Conservation (phyloP, 345 rosid genomes). For the Rhodomyrtus tomentosa region DNA sequence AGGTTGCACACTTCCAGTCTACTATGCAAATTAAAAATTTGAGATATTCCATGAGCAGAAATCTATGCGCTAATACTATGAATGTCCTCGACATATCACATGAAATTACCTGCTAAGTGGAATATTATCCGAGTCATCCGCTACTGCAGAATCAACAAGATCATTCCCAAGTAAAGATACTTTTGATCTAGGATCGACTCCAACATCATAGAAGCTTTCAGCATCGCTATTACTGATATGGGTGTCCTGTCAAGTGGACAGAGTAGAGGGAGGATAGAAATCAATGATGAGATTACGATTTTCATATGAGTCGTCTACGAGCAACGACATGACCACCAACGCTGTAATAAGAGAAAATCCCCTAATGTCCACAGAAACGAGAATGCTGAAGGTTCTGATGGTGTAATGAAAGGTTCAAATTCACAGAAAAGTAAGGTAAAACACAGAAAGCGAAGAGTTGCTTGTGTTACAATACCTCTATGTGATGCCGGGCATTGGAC, state of each 20-base stretch:
- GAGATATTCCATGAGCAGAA: not conserved
- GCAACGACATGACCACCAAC: not conserved
- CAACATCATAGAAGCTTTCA: not conserved
- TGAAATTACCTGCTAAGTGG: not conserved
- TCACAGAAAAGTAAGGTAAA: not conserved
- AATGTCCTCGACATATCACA: not conserved
- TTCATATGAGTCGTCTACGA: not conserved
- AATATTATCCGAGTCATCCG: not conserved
- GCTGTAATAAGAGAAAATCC: not conserved
- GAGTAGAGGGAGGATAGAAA: not conserved
- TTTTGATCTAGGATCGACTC: not conserved
- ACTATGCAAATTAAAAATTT: not conserved
- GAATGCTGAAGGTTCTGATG: not conserved
- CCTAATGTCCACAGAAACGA: not conserved
- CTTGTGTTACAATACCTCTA: constrained; percentile 10
- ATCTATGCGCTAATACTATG: not conserved
- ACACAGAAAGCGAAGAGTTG: not conserved
- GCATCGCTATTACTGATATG: not conserved
- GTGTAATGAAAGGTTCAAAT: not conserved
- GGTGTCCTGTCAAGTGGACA: not conserved
- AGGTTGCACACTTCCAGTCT: not conserved
- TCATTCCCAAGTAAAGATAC: not conserved
- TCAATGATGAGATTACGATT: not conserved
- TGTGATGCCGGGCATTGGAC: not conserved
- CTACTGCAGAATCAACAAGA: not conserved